These are phyloP conservation scores for Globisporangium perplexum DNA, from an alignment of 352 stramenopile species.

Conservation along the genomic window DNA sequence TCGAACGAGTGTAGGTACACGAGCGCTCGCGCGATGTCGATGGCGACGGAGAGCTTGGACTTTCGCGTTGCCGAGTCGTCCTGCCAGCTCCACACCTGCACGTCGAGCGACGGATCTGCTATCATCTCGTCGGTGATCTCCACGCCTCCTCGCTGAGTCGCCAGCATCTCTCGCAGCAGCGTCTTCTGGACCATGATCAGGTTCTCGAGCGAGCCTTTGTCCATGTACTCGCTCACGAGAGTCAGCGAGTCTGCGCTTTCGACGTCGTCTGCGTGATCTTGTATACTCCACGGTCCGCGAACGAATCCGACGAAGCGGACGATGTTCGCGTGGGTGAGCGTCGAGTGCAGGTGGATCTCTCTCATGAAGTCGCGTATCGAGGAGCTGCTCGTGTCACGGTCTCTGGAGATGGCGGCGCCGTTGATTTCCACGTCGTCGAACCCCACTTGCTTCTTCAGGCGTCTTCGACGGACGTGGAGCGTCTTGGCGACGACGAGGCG, in stretches of 20 bases:
- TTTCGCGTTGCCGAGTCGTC: constrained; percentile 18
- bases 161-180: constrained; percentile 8
- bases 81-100: constrained; percentile 21
- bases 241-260: constrained; percentile 12
- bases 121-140: not conserved
- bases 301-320: constrained; percentile 53
- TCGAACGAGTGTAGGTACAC: constrained; percentile 45
- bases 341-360: constrained; percentile 53
- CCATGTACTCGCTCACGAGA: constrained; percentile 37
- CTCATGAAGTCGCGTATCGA: constrained; percentile 2
- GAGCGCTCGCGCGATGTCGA: constrained; percentile 31
- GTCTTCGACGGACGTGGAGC: not conserved
- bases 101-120: not conserved
- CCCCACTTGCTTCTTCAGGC: not conserved
- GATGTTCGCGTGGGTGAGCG: constrained; percentile 61
- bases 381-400: not conserved
- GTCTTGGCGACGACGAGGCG: constrained; percentile 5
- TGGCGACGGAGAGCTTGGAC: constrained; percentile 34
- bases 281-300: constrained; percentile 2
- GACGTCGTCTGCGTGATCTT: not conserved
- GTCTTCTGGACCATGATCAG: constrained; percentile 30
- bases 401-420: not conserved
- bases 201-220: constrained; percentile 27
- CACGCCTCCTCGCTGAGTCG: constrained; percentile 4
- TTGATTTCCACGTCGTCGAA: not conserved